These are phyloP conservation scores for Clavulina sp. DNA, from an alignment of 768 basidiomycete species.

Conservation along the genomic window DNA sequence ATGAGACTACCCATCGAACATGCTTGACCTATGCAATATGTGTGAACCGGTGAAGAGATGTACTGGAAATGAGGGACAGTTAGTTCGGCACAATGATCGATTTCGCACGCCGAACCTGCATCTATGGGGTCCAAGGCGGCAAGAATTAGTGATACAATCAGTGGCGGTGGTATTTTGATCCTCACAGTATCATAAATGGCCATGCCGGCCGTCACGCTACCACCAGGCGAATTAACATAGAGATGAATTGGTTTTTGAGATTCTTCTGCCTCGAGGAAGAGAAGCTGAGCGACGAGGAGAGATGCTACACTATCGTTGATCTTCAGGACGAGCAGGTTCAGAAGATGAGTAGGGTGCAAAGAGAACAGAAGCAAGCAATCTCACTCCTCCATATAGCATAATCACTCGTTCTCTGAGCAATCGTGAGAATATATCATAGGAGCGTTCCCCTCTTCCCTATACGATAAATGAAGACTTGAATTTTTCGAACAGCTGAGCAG, in stretches of 20 bases:
- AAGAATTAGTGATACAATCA: neutral
- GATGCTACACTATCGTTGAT: slow-evolving; percentile 83
- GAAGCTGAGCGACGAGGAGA: slow-evolving; percentile 74
- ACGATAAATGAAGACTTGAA: neutral
- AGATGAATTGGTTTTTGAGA: slow-evolving; percentile 86
- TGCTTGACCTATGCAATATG: slow-evolving; percentile 89
- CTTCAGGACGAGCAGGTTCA: slow-evolving; percentile 23
- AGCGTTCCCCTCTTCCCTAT: slow-evolving; percentile 71
- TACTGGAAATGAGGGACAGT: slow-evolving; percentile 32
- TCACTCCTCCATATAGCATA: slow-evolving; percentile 83
- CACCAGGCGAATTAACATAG: slow-evolving; percentile 95
- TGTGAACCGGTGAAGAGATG: slow-evolving; percentile 87
- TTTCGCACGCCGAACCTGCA: slow-evolving; percentile 38
- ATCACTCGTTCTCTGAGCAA: slow-evolving; percentile 85
- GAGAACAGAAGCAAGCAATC: slow-evolving; percentile 12
- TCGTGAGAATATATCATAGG: slow-evolving; percentile 92
- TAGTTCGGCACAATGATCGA: neutral
- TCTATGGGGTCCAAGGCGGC: slow-evolving; percentile 31
- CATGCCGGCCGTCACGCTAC: slow-evolving; percentile 86
- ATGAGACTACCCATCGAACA: slow-evolving; percentile 93
- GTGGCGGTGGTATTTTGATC: no score
- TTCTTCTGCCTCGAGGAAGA: slow-evolving; percentile 94
- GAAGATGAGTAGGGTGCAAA: slow-evolving; percentile 4
- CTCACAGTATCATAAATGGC: slow-evolving; percentile 95
- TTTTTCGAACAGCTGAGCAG: slow-evolving; percentile 10